These are phyloP conservation scores for Tetracentron sinense DNA, from an alignment of 164 flowering plant genomes.

Conservation along the genomic window DNA sequence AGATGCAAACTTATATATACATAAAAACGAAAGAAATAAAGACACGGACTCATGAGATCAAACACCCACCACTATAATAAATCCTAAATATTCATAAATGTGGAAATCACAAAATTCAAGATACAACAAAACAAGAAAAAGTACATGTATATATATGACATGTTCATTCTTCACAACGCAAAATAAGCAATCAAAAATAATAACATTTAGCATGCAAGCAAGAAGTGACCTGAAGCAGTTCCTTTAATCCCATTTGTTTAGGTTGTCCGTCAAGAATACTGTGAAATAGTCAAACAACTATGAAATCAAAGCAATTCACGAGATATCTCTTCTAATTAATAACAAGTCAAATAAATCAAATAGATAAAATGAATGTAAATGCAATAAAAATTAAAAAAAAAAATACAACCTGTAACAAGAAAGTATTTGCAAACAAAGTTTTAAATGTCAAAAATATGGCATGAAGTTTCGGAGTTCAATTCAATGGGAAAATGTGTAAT, in stretches of 20 bases:
- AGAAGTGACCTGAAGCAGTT: constrained; percentile 68
- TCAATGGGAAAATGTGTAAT: too few relatives aligned
- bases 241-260: constrained; percentile 85
- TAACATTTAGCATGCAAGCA: neutral
- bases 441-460: too few relatives aligned
- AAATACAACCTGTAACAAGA: too few relatives aligned
- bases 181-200: neutral
- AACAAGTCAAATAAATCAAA: neutral
- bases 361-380: neutral
- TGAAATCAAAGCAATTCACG: constrained; percentile 2
- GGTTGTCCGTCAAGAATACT: constrained; percentile 91
- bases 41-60: too few relatives aligned
- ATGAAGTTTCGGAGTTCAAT: too few relatives aligned
- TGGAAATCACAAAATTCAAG: neutral
- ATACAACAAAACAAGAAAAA: constrained; percentile 1
- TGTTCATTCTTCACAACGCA: neutral
- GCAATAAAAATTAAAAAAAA: neutral
- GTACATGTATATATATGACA: constrained; percentile 1
- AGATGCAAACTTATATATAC: too few relatives aligned
- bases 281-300: constrained; percentile 11
- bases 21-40: too few relatives aligned
- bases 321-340: neutral
- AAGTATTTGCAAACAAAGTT: too few relatives aligned
- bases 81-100: neutral
- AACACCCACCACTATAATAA: too few relatives aligned